Evolutionary conservation across 176 grass and related monocot species (phyloP).

Genomic region (Lolium perenne): DNA sequence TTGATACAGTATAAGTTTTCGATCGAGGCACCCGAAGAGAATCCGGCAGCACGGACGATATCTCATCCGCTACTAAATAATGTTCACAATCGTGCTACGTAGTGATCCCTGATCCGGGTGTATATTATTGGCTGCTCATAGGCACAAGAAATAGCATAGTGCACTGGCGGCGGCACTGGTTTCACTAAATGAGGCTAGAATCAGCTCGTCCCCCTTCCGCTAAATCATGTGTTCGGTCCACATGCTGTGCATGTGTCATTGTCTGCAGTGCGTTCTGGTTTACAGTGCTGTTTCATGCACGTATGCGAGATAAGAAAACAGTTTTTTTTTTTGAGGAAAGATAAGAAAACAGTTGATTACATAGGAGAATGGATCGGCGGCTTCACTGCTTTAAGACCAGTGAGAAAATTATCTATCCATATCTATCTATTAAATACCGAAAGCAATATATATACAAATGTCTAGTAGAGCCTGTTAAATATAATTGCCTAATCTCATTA

Average conservation of each 20-base stretch:
- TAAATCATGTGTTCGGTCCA: neutral
- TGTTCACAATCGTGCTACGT: neutral
- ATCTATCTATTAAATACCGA: no score
- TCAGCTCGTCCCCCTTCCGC: neutral
- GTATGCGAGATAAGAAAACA: slow-evolving; percentile 8
- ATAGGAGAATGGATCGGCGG: neutral
- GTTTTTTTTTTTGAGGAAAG: no score
- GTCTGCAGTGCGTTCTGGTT: neutral
- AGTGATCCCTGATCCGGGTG: slow-evolving; percentile 1
- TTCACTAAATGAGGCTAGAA: neutral
- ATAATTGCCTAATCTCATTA: no score
- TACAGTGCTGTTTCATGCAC: neutral
- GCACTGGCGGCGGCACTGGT: neutral
- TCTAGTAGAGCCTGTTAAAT: no score
- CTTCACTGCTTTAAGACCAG: no score
- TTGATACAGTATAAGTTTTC: neutral
- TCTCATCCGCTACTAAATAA: slow-evolving; percentile 20
- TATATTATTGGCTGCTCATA: slow-evolving; percentile 27
- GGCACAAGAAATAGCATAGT: neutral
- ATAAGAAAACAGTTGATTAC: neutral
- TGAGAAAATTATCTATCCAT: no score
- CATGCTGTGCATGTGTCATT: slow-evolving; percentile 10
- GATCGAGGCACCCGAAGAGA: neutral
- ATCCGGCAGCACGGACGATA: no score
- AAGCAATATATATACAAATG: no score